A percentile compares a stretch with the other conserved stretches of the same genome.
phyloP scores from a whole-genome alignment of 2,329 filamentous ascomycete genomes.

The Plenodomus tracheiphilus region DNA sequence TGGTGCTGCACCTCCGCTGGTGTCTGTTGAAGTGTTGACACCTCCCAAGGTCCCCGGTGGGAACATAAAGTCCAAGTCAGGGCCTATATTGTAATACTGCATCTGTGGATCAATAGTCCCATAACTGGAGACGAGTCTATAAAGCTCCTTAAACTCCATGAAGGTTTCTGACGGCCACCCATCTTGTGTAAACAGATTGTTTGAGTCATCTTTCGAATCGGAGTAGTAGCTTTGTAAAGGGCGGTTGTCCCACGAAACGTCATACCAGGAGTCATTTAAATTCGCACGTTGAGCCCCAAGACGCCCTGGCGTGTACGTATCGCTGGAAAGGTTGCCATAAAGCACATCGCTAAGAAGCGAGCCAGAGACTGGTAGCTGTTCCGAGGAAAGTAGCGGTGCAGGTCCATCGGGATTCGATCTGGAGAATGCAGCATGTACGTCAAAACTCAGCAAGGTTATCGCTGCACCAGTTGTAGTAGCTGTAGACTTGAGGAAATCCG shows the following conservation, averaged over 20 bases:
- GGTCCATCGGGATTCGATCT: constrained; percentile 44
- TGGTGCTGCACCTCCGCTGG: constrained; percentile 48
- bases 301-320: constrained; percentile 58
- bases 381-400: constrained; percentile 46
- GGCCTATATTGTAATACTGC: constrained; percentile 56
- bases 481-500: constrained; percentile 58
- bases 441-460: constrained; percentile 58
- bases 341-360: constrained; percentile 55
- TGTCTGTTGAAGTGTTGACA: constrained; percentile 35
- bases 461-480: constrained; percentile 59
- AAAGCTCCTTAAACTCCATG: constrained; percentile 58
- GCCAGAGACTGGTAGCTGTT: constrained; percentile 49
- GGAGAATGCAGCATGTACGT: constrained; percentile 60
- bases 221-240: constrained; percentile 59
- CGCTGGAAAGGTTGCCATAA: constrained; percentile 51
- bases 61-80: constrained; percentile 59
- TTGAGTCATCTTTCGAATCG: constrained; percentile 39
- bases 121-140: constrained; percentile 59
- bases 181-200: constrained; percentile 54
- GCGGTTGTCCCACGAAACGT: constrained; percentile 41
- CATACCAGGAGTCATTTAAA: constrained; percentile 63
- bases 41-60: constrained; percentile 48
- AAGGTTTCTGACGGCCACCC: constrained; percentile 68
- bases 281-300: constrained; percentile 58
- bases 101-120: constrained; percentile 63